phyloP scores from a whole-genome alignment of 768 basidiomycete species.

The Mycena haematopus region DNA sequence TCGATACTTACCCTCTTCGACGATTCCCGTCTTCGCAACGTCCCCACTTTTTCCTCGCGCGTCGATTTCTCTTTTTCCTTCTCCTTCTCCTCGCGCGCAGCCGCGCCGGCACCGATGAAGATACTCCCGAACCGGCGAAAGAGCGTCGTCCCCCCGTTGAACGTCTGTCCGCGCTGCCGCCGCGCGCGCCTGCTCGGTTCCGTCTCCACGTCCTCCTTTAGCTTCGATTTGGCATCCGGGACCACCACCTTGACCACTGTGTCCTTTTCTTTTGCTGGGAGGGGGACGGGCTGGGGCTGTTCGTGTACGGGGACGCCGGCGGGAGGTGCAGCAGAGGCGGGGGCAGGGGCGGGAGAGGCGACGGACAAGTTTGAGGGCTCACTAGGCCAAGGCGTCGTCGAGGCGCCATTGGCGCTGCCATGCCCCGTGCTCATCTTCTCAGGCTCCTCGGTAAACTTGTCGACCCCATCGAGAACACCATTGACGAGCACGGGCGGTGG shows the following conservation, averaged over 20 bases:
- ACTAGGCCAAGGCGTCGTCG: neutral
- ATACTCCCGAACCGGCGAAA: constrained; percentile 80
- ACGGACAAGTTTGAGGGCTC: neutral
- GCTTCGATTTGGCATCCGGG: constrained; percentile 57
- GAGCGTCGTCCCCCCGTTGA: constrained; percentile 70
- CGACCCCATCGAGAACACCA: neutral
- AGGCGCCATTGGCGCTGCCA: constrained; percentile 22
- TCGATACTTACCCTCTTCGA: constrained; percentile 56
- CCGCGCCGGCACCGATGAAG: constrained; percentile 55
- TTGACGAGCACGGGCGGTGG: constrained; percentile 5
- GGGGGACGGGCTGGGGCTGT: constrained; percentile 40
- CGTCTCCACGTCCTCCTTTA: neutral
- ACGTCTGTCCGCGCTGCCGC: constrained; percentile 52
- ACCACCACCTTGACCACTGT: constrained; percentile 37
- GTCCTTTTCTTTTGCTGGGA: constrained; percentile 47
- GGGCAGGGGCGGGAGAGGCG: neutral
- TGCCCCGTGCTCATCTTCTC: constrained; percentile 53
- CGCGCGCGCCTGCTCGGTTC: constrained; percentile 46
- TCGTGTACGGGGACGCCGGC: neutral
- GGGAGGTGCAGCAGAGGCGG: neutral
- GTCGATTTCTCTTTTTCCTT: neutral
- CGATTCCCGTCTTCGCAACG: neutral
- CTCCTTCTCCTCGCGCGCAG: constrained; percentile 32
- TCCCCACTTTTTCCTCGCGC: constrained; percentile 37
- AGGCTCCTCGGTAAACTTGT: neutral